These are phyloP conservation scores for Lachnellula cervina DNA, from an alignment of 2,329 filamentous ascomycete species.

Conservation along the genomic window DNA sequence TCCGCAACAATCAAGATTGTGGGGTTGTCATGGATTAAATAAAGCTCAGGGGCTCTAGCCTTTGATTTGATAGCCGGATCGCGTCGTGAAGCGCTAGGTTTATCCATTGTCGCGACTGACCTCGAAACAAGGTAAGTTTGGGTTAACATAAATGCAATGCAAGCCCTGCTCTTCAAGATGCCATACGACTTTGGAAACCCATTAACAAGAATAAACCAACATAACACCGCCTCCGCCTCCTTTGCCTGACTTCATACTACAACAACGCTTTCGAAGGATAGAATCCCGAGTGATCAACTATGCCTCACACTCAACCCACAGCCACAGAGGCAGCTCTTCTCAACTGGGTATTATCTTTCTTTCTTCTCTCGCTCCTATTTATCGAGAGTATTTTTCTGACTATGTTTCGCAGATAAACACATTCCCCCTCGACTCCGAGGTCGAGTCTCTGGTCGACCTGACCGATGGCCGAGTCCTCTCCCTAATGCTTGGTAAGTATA, in stretches of 20 bases:
- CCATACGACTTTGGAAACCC: background rate
- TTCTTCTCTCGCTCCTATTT: background rate
- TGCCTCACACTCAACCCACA: slow-evolving; percentile 33
- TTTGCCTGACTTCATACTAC: background rate
- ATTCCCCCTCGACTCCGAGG: slow-evolving; percentile 28
- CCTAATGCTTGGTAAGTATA: slow-evolving; percentile 38
- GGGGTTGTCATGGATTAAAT: background rate
- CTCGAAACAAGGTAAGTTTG: slow-evolving; percentile 4
- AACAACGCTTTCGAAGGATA: background rate
- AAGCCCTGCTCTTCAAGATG: background rate
- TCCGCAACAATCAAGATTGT: no score
- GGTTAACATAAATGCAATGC: slow-evolving; percentile 1
- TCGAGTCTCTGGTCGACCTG: slow-evolving; percentile 30
- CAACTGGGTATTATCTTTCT: slow-evolving; percentile 44
- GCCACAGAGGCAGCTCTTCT: slow-evolving; percentile 52
- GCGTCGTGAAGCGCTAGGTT: background rate
- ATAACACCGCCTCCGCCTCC: background rate
- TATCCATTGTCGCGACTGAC: background rate
- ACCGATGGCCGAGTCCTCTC: slow-evolving; percentile 32
- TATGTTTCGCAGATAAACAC: slow-evolving; percentile 30
- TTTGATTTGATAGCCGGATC: background rate
- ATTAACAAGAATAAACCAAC: background rate
- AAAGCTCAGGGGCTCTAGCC: background rate
- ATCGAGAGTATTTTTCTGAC: slow-evolving; percentile 12
- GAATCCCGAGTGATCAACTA: slow-evolving; percentile 7